These are phyloP conservation scores for Rhododendron simsii DNA, from an alignment of 148 eudicot species.

Conservation along the genomic window DNA sequence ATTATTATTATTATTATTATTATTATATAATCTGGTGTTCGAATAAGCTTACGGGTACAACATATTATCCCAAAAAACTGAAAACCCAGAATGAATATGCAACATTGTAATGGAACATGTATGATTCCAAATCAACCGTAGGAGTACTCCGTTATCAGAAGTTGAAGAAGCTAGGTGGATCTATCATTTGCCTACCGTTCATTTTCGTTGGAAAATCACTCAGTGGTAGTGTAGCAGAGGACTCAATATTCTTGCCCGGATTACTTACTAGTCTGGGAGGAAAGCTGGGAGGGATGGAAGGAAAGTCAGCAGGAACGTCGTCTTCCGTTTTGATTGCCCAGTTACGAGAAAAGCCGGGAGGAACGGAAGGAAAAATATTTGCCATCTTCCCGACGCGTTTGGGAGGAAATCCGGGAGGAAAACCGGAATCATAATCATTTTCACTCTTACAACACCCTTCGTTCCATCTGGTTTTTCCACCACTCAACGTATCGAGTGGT, in stretches of 20 bases:
- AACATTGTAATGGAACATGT: no score
- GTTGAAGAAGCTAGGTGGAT: background rate
- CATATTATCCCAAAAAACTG: no score
- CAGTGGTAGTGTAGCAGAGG: background rate
- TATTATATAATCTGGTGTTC: no score
- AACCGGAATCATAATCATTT: background rate
- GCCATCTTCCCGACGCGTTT: background rate
- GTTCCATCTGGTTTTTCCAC: background rate
- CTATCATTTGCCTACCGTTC: background rate
- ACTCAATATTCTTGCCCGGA: background rate
- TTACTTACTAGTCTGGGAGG: background rate
- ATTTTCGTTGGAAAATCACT: background rate
- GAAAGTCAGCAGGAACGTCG: no score
- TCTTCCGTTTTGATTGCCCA: background rate
- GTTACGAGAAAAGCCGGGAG: background rate
- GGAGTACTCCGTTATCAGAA: background rate
- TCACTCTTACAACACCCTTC: background rate
- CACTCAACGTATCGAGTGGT: constrained; percentile 1
- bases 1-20: no score
- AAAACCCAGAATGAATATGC: no score
- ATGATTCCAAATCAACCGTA: no score
- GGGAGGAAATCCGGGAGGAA: background rate
- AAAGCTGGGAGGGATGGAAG: background rate
- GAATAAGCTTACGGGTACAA: no score
- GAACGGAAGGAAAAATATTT: background rate